These are phyloP conservation scores for Barbarea vulgaris DNA, from an alignment of 345 rosid species.

Conservation along the genomic window DNA sequence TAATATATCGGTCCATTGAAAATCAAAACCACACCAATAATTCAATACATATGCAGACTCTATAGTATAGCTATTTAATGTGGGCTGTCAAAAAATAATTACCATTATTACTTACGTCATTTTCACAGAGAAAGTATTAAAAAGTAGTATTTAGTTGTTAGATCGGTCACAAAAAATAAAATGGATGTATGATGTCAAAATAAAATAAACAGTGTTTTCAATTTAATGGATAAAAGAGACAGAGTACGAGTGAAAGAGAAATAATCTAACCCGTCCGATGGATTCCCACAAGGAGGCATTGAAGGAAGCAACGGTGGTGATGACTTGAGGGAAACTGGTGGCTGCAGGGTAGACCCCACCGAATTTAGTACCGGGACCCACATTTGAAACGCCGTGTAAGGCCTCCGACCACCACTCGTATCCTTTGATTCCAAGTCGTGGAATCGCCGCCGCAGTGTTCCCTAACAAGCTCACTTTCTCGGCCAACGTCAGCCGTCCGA, in stretches of 20 bases:
- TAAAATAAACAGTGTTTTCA: neutral
- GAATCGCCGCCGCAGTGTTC: constrained; percentile 68
- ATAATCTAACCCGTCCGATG: constrained; percentile 68
- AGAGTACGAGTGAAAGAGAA: neutral
- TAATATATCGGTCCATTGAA: constrained; percentile 18
- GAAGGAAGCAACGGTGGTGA: constrained; percentile 86
- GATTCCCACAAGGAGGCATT: constrained; percentile 82
- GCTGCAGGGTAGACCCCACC: constrained; percentile 68
- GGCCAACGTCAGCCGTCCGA: constrained; percentile 64
- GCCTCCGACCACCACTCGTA: constrained; percentile 99
- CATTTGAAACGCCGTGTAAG: constrained; percentile 85
- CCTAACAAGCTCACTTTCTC: constrained; percentile 74
- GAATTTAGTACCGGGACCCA: constrained; percentile 75
- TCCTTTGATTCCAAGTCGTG: constrained; percentile 71
- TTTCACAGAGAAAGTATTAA: constrained; percentile 1
- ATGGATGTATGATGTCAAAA: neutral
- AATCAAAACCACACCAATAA: neutral
- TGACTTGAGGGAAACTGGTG: constrained; percentile 94
- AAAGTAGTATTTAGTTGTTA: constrained; percentile 1
- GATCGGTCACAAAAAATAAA: neutral
- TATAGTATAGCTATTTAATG: neutral
- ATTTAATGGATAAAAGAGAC: constrained; percentile 29
- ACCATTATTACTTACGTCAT: constrained; percentile 25
- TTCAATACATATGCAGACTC: neutral
- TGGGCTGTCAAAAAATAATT: neutral